Evolutionary conservation across 2,329 filamentous ascomycete genomes (phyloP), one percentile per base, ranked within the genome.

Genomic region (Scopulariopsis brevicaulis): DNA sequence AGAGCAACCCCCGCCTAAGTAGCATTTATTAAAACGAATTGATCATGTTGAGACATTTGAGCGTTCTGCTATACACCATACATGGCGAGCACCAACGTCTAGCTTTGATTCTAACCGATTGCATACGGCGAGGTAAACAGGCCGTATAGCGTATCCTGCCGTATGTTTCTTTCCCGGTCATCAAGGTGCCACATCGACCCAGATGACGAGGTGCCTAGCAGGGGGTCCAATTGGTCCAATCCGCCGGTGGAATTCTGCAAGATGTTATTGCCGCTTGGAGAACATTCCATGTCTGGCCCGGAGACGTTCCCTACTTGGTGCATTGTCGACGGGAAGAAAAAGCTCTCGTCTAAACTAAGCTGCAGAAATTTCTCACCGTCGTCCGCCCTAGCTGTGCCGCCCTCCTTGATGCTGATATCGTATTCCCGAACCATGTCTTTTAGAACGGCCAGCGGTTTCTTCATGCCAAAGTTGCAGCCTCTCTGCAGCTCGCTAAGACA

Each of bases 391-490:
- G 60, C 58, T 2, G 61, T 58, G 40, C 56, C 60, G 10, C 65
- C 63, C 56, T 68, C 67, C 24, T 68, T 66, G 56, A 66, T 64
- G 37, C 64, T 69, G 11, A 65, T 61, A 54, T 67, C 64, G 59
- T 67, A 66, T 59, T 68, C 66, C 7, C 64, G 64, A 4, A 69
- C 65, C 66, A 71, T 69, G 7, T 71, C 65, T 50, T 67, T 65
- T 0, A 71, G 60, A 34, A 71, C 67, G 2, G 62, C 62, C 14
- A 72, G 62, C 18, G 70, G 70, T 35, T 69, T 70, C 59, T 68
- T 66, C n/a, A 72, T 62, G 24, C 70, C 70, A 58, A 69, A 67
- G 55, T 71, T 69, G 58, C 70, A 71, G 5, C 70, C 70, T 1
- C 65, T 59, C 54, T 71, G 68, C 10, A 71, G 59, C 32, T 71